Percentiles rank a stretch among this genome's conserved stretches.
These are phyloP conservation scores for Puccinia sorghi DNA, from an alignment of 1,284 basidiomycete genomes.

Conservation along the genomic window DNA sequence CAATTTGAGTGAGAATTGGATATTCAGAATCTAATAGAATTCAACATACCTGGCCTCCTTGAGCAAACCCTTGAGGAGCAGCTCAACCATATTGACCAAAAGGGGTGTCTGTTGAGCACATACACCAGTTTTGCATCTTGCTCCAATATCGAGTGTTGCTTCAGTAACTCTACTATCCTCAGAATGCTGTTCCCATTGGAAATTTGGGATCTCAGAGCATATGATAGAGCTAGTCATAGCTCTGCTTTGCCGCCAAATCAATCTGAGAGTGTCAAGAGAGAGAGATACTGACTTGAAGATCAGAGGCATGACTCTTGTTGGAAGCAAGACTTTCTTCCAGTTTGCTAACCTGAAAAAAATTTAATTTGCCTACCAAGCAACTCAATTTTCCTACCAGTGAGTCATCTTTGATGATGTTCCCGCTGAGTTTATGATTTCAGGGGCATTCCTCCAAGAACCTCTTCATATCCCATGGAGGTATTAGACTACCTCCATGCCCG, in stretches of 20 bases:
- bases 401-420: slow-evolving; percentile 98
- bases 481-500: too few species aligned
- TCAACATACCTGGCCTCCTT: too few species aligned
- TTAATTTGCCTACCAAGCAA: slow-evolving; percentile 79
- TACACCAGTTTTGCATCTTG: slow-evolving; percentile 92
- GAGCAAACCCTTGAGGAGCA: too few species aligned
- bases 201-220: slow-evolving; percentile 93
- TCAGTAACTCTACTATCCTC: slow-evolving; percentile 75
- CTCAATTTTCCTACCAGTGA: slow-evolving; percentile 94
- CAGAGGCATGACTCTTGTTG: slow-evolving; percentile 75
- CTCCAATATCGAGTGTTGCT: slow-evolving; percentile 76
- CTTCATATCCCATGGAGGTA: slow-evolving; percentile 99
- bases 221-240: slow-evolving; percentile 88
- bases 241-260: slow-evolving; percentile 80
- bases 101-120: too few species aligned
- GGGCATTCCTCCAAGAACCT: slow-evolving; percentile 98
- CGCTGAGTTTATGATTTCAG: slow-evolving; percentile 91
- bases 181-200: slow-evolving; percentile 80
- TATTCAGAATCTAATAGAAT: too few species aligned
- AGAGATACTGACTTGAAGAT: slow-evolving; percentile 64
- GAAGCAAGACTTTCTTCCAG: slow-evolving; percentile 94
- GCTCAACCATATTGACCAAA: too few species aligned
- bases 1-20: too few species aligned
- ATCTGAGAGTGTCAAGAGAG: too few species aligned
- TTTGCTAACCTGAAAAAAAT: slow-evolving; percentile 84